These are phyloP conservation scores for Populus alba DNA, from an alignment of 345 rosid species.

Conservation along the genomic window DNA sequence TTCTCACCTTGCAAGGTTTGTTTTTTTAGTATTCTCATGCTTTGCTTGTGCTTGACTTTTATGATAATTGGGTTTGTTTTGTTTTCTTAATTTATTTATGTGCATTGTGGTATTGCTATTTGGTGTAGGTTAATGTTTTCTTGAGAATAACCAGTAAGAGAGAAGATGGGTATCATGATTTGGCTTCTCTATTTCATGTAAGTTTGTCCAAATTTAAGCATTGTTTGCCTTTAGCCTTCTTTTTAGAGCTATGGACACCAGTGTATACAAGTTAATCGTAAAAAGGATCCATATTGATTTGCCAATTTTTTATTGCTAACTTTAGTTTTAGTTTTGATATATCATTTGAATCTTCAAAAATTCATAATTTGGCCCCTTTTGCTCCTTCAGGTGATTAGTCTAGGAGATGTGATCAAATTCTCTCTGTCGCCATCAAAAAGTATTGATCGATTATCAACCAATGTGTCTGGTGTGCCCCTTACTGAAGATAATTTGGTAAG, in stretches of 20 bases:
- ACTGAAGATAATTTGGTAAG: slow-evolving; percentile 73
- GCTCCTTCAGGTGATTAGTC: slow-evolving; percentile 62
- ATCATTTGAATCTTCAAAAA: neutral
- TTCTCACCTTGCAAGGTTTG: slow-evolving; percentile 97
- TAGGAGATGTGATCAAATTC: slow-evolving; percentile 87
- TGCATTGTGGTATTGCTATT: slow-evolving; percentile 1
- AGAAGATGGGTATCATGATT: slow-evolving; percentile 91
- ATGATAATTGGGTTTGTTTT: neutral
- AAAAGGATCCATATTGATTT: neutral
- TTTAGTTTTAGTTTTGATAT: neutral
- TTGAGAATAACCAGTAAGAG: slow-evolving; percentile 79
- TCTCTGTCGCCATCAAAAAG: slow-evolving; percentile 78
- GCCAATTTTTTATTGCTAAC: neutral
- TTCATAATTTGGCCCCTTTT: slow-evolving; percentile 7
- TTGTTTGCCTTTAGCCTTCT: neutral
- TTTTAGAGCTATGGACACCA: neutral
- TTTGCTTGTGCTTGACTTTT: slow-evolving; percentile 7
- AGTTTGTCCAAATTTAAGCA: slow-evolving; percentile 20
- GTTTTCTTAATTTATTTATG: neutral
- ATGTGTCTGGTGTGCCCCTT: slow-evolving; percentile 80
- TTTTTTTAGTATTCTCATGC: neutral
- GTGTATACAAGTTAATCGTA: neutral
- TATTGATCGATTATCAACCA: slow-evolving; percentile 74
- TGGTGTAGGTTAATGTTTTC: slow-evolving; percentile 77
- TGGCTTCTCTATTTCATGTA: slow-evolving; percentile 95